Evolutionary conservation across 768 basidiomycete species (phyloP), one percentile per base, ranked within the genome.

Genomic region (Mycena pura): DNA sequence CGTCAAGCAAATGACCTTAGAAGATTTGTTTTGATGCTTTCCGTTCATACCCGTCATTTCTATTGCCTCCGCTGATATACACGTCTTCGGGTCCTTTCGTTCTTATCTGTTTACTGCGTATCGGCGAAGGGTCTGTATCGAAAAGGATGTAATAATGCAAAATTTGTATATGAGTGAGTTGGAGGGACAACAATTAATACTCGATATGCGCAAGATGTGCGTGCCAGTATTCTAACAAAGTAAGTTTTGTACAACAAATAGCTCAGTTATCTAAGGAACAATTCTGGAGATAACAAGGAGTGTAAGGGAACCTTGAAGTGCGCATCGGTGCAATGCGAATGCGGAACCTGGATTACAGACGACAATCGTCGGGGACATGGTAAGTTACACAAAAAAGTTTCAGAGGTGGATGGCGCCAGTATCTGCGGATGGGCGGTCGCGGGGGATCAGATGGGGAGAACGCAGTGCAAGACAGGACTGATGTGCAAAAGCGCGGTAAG

Each of bases 1-100:
- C 70, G 95, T 97, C 68, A 98, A 98, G 78, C 95, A 96, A 83
- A 96, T 98, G 95, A 96, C 95, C 25, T 82, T 96, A 58, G 95
- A 96, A 78, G 94, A 96, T 71, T 78, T 95, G 65, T 97, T 96
- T 80, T 96, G 72, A 78, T 50, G 64, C 27, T 32, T 48, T 60
- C 31, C 48, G 38, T 50, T 38, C 57, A 58, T 63, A 56, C 65
- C 61, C 48, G 29, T 59, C 54, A 46, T 61, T 55, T 44, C 57
- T 53, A 59, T 39, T 62, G 41, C 45, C 47, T 41, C 60, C 61
- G 50, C 34, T 41, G 45, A 44, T 46, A 36, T 36, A 28, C 40
- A 34, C 36, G n/a, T 38, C 29, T 43, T 43, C 57, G 34, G 59
- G 25, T 63, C 51, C 56, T 21, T 51, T 60, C 52, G 25, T 36